These are phyloP conservation scores for Rubus idaeus DNA, from an alignment of 306 rosid species.

Conservation along the genomic window DNA sequence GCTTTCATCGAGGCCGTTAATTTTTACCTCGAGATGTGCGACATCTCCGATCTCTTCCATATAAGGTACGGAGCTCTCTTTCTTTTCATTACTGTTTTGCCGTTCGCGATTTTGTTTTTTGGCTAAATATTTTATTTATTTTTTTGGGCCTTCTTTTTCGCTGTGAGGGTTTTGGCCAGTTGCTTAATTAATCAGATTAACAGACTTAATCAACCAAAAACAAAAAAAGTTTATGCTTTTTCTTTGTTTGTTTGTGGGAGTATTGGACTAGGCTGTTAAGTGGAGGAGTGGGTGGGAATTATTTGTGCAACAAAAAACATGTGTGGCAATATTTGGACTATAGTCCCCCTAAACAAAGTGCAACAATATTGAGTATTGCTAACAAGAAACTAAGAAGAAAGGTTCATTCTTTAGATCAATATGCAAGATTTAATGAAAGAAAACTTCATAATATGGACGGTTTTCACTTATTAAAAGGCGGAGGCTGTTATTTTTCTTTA, in stretches of 20 bases:
- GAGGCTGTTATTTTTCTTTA: neutral
- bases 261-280: neutral
- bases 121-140: neutral
- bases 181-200: no score
- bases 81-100: neutral
- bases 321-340: neutral
- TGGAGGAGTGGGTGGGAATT: neutral
- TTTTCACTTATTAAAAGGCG: neutral
- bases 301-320: neutral
- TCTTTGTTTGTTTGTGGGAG: neutral
- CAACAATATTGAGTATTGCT: neutral
- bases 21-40: constrained; percentile 42
- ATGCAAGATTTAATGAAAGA: neutral
- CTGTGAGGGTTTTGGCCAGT: neutral
- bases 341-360: neutral
- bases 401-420: neutral
- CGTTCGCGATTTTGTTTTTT: neutral
- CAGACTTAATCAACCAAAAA: no score
- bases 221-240: neutral
- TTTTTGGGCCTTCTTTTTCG: neutral
- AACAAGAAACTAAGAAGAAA: neutral
- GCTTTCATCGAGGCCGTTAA: constrained; percentile 51
- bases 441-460: neutral
- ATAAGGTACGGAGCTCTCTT: constrained; percentile 28
- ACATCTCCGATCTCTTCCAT: constrained; percentile 60